These are phyloP conservation scores for Pilasporangium apinafurcum DNA, from an alignment of 352 stramenopile genomes.

Conservation along the genomic window DNA sequence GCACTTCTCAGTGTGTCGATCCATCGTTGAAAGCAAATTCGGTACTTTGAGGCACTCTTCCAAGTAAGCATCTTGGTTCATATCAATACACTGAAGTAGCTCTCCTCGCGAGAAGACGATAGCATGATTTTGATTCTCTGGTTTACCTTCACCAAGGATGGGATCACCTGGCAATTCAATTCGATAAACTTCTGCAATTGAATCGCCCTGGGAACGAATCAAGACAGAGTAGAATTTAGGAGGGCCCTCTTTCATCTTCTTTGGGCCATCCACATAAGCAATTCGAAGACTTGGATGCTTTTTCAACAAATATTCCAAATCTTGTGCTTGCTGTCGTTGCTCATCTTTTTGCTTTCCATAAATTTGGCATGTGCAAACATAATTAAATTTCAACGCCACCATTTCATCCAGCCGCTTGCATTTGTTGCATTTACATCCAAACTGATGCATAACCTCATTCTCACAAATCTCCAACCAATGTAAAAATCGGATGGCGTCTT, in stretches of 20 bases:
- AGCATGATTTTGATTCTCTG: constrained; percentile 87
- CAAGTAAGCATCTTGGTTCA: constrained; percentile 86
- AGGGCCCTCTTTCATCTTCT: constrained; percentile 83
- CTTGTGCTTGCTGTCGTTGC: constrained; percentile 68
- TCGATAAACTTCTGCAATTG: constrained; percentile 78
- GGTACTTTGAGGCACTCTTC: constrained; percentile 82
- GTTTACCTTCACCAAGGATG: constrained; percentile 86
- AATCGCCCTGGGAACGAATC: constrained; percentile 61
- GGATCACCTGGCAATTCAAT: constrained; percentile 79
- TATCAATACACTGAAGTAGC: constrained; percentile 87
- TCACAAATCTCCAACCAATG: constrained; percentile 87
- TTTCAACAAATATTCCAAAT: constrained; percentile 71
- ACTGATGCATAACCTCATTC: constrained; percentile 83
- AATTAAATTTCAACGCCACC: constrained; percentile 86
- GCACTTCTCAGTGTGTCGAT: constrained; percentile 54
- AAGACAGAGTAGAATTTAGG: constrained; percentile 83
- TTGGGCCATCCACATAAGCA: constrained; percentile 80
- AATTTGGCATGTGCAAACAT: constrained; percentile 85
- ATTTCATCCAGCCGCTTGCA: constrained; percentile 80
- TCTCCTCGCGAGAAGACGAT: constrained; percentile 86
- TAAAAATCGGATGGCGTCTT: constrained; percentile 80
- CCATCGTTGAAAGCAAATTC: constrained; percentile 77
- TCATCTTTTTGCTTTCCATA: constrained; percentile 86
- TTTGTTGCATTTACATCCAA: constrained; percentile 75
- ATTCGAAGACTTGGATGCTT: constrained; percentile 76